Conservation (phyloP, 2,329 filamentous ascomycete genomes). For the Domatiomyces globalis region DNA sequence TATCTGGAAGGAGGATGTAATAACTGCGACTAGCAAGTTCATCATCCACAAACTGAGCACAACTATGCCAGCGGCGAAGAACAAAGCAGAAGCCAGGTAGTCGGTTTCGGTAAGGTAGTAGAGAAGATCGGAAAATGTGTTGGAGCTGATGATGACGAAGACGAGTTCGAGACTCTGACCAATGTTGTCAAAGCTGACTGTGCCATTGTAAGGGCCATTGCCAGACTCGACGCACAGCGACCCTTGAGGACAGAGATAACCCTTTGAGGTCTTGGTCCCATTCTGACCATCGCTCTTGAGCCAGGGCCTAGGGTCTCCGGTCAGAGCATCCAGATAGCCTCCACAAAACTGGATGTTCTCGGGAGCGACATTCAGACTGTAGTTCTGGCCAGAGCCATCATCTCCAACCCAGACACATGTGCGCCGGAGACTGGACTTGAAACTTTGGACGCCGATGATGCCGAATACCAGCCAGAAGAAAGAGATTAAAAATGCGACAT, state of each 20-base stretch:
- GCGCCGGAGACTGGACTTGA: constrained; percentile 67
- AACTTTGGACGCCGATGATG: constrained; percentile 92
- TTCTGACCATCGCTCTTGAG: constrained; percentile 40
- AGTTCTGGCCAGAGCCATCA: constrained; percentile 25
- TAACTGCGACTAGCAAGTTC: constrained; percentile 87
- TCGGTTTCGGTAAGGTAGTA: constrained; percentile 89
- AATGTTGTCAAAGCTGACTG: constrained; percentile 91
- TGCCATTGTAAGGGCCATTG: constrained; percentile 64
- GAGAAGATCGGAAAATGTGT: constrained; percentile 89
- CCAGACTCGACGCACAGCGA: constrained; percentile 66
- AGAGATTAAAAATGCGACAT: constrained; percentile 82
- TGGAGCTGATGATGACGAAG: constrained; percentile 96
- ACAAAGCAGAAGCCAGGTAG: constrained; percentile 73
- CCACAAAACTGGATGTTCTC: constrained; percentile 69
- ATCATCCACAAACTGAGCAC: constrained; percentile 94
- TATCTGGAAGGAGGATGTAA: constrained; percentile 95
- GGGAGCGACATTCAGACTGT: constrained; percentile 34
- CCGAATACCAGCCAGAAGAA: constrained; percentile 98
- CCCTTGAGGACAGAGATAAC: constrained; percentile 71
- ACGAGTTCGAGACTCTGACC: constrained; percentile 82
- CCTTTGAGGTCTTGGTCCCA: constrained; percentile 51
- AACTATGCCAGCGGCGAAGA: constrained; percentile 57
- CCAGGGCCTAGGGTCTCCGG: constrained; percentile 52
- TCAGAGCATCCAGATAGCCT: constrained; percentile 54
- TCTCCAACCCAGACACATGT: constrained; percentile 68